phyloP scores from a whole-genome alignment of 805 yeast species.

The Zygosaccharomyces siamensis region DNA sequence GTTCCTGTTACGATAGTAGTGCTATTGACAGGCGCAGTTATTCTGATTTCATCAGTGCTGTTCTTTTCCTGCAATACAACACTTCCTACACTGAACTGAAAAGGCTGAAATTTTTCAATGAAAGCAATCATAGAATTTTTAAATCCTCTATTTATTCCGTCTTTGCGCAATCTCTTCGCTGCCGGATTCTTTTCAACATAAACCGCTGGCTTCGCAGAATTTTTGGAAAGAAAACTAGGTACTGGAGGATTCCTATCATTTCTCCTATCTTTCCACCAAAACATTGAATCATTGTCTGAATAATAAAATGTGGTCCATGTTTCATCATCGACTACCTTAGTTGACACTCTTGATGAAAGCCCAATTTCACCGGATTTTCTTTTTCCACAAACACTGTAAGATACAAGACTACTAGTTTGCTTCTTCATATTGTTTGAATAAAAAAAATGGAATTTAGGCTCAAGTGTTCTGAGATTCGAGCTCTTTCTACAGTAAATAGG shows the following conservation, averaged over 20 bases:
- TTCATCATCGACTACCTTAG: not conserved
- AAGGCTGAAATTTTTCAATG: not conserved
- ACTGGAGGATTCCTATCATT: not conserved
- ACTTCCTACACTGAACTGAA: not conserved
- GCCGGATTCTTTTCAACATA: not conserved
- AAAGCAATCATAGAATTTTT: not conserved
- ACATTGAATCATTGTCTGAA: not conserved
- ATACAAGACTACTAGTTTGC: not conserved
- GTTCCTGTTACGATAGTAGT: not conserved
- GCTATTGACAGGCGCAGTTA: not conserved
- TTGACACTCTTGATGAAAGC: not conserved
- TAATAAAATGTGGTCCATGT: slow-evolving; percentile 3
- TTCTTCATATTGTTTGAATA: not conserved
- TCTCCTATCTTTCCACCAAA: not conserved
- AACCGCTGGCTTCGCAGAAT: not conserved
- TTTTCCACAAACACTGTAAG: not conserved
- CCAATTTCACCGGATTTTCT: not conserved
- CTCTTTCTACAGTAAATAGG: too few relatives aligned
- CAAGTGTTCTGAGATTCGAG: not conserved
- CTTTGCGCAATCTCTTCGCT: not conserved
- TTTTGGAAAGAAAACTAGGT: not conserved
- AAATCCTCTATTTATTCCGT: not conserved
- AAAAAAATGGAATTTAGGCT: not conserved
- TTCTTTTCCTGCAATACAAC: not conserved
- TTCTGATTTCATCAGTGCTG: not conserved